Conservation (phyloP, 1,284 basidiomycete genomes). For the Fomitiporia mediterranea region DNA sequence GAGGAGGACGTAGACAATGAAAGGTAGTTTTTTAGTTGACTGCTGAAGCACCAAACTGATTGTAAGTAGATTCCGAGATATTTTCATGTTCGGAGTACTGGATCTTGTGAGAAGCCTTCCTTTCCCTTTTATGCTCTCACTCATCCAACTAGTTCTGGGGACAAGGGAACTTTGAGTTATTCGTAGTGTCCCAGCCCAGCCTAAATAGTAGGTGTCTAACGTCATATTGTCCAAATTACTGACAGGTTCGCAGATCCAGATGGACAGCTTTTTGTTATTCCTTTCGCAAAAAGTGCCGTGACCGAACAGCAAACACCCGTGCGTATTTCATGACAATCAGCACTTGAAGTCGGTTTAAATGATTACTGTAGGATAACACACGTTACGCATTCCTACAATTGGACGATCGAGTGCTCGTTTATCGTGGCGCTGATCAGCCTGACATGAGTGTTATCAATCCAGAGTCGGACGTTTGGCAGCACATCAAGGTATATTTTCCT, state of each 20-base stretch:
- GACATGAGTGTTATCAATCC: constrained; percentile 99
- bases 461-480: constrained; percentile 98
- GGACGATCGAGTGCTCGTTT: constrained; percentile 93
- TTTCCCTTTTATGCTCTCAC: constrained; percentile 10
- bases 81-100: constrained; percentile 78
- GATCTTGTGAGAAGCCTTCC: constrained; percentile 48
- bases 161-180: constrained; percentile 83
- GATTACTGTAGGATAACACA: constrained; percentile 72
- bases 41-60: constrained; percentile 4
- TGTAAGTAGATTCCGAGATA: constrained; percentile 60
- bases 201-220: constrained; percentile 40
- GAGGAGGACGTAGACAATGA: constrained; percentile 58
- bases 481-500: constrained; percentile 65
- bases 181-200: constrained; percentile 56
- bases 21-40: constrained; percentile 37
- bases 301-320: constrained; percentile 90
- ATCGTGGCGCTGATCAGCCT: constrained; percentile 94
- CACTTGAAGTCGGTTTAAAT: constrained; percentile 7
- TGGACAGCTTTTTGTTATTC: constrained; percentile 78
- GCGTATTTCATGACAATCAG: constrained; percentile 25
- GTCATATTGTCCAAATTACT: not conserved
- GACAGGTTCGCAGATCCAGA: constrained; percentile 40
- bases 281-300: constrained; percentile 94
- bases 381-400: constrained; percentile 93
- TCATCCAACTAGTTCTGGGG: constrained; percentile 72